Evolutionary conservation across 495 filamentous ascomycete species (phyloP), one percentile per base, ranked within the genome.

Genomic region (Penicillium goetzii): DNA sequence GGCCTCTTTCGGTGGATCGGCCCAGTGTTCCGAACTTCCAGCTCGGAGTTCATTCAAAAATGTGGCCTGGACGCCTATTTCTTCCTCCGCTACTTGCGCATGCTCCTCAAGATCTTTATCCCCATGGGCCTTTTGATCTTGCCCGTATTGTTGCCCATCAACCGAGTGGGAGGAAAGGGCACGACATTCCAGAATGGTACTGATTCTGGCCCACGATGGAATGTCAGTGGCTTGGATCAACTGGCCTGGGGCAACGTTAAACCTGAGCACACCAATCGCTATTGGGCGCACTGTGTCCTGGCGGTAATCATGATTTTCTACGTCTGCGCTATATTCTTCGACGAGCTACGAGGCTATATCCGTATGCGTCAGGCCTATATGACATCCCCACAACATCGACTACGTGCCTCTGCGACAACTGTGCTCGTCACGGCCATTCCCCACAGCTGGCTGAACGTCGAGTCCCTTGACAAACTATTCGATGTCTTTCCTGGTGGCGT

Each of bases 61-160:
- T 97, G 92, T 74, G 95, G 95, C 7, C 84, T 99, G 41, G 95
- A 99, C 76, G 94, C 96, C 68, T 99, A 97, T 80, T 96, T 99
- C 76, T 99, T 98, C 78, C 83, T 99, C 1, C 91, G 96, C 58
- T 99, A 96, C 73, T 83, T 99, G 17, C 91, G 94, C 59, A 95
- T 96, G 74, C 85, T 99, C 3, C 84, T 99, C 40, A 90, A 96
- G 70, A 94, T 97, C 62, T 98, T 98, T 69, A 73, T 95, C 21
- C 90, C 93, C 9, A 81, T 96, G 58, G 90, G 89, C 25, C 51
- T 89, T 21, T 72, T 97, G 32, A 87, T 97, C 30, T 79, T 98
- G 26, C 96, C 95, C 0, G 87, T 97, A 55, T 82, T 99, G 40
- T 72, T 99, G 8, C 93, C 96, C 0, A 68, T 99, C 61, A 99